A percentile compares a stretch with the other conserved stretches of the same genome.
phyloP scores from a whole-genome alignment of 2,329 filamentous ascomycete species.

The Colletotrichum siamense region DNA sequence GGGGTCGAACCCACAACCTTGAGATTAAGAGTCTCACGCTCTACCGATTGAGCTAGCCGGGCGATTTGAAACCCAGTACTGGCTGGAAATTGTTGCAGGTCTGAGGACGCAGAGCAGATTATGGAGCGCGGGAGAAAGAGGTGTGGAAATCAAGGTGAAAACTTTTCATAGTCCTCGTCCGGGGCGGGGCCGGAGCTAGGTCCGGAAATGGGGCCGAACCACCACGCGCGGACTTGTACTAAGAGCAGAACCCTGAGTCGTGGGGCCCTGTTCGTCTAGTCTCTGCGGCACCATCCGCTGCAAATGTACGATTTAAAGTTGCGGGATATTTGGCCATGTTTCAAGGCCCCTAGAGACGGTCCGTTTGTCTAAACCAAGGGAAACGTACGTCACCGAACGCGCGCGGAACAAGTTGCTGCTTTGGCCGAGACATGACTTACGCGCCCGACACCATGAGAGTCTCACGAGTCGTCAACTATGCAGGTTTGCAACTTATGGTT shows the following conservation, averaged over 20 bases:
- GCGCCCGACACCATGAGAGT: not conserved
- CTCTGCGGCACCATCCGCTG: not conserved
- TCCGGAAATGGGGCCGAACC: not conserved
- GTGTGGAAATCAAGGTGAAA: not conserved
- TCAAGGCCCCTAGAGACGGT: not conserved
- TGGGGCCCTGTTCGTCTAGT: not conserved
- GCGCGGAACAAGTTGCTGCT: not conserved
- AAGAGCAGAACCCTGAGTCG: not conserved
- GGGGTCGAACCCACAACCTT: constrained; percentile 60
- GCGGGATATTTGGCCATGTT: not conserved
- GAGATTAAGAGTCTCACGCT: constrained; percentile 75
- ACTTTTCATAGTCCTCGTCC: not conserved
- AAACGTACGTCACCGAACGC: not conserved
- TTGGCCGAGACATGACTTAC: not conserved
- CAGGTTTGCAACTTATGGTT: fast-evolving
- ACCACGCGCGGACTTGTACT: not conserved
- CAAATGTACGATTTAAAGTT: not conserved
- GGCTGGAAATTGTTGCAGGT: not conserved
- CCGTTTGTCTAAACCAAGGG: not conserved
- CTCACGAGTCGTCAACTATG: not conserved
- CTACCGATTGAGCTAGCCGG: constrained; percentile 74
- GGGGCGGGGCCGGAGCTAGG: not conserved
- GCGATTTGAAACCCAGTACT: constrained; percentile 32
- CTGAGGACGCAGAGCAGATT: fast-evolving
- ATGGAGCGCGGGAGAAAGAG: not conserved